Evolutionary conservation across 2,329 filamentous ascomycete genomes (phyloP).

Genomic region (Scedosporium minutisporum): DNA sequence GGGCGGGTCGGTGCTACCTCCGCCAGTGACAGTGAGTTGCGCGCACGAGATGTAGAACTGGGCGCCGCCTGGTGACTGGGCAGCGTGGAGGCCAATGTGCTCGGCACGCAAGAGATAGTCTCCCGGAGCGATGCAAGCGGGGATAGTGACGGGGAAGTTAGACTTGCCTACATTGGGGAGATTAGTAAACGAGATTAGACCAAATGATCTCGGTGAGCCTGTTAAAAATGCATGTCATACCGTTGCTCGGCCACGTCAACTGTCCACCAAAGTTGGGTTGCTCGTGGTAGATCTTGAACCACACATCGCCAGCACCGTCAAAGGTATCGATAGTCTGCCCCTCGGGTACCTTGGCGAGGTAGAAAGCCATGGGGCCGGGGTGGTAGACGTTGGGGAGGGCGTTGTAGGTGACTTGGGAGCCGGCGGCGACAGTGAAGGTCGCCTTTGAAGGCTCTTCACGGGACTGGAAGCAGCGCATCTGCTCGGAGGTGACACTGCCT

Average conservation of each 20-base stretch:
- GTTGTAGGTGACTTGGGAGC: slow-evolving; percentile 27
- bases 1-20: slow-evolving; percentile 27
- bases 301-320: slow-evolving; percentile 22
- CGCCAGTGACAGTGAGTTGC: slow-evolving; percentile 29
- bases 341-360: slow-evolving; percentile 25
- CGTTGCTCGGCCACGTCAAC: slow-evolving; percentile 11
- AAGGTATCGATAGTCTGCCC: slow-evolving; percentile 22
- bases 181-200: background rate
- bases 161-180: slow-evolving; percentile 13
- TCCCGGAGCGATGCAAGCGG: slow-evolving; percentile 33
- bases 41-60: slow-evolving; percentile 35
- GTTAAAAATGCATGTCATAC: background rate
- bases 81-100: slow-evolving; percentile 37
- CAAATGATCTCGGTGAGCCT: background rate
- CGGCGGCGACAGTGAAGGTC: slow-evolving; percentile 22
- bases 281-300: slow-evolving; percentile 28
- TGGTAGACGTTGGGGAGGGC: slow-evolving; percentile 26
- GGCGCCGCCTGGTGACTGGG: slow-evolving; percentile 28
- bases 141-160: slow-evolving; percentile 30
- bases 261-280: slow-evolving; percentile 8
- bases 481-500: slow-evolving; percentile 15
- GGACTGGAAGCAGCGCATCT: slow-evolving; percentile 19
- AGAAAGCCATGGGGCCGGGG: slow-evolving; percentile 26
- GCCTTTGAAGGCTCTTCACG: background rate
- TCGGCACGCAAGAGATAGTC: slow-evolving; percentile 40